Base-by-base conservation (phyloP, 805 yeast species). In the Zygotorulaspora florentina region DNA sequence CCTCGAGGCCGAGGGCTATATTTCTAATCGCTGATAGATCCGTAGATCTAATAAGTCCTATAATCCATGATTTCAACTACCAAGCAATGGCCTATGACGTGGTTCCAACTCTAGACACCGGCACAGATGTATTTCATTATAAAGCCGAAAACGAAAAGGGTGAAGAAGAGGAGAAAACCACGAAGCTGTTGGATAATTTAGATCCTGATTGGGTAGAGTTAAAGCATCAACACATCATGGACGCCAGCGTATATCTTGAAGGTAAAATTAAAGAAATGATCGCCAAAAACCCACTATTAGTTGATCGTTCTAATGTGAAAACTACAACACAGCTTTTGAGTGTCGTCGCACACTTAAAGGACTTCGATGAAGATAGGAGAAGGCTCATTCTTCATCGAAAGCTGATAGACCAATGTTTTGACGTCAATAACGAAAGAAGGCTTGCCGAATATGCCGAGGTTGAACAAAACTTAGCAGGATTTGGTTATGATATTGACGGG, bases 81-180 rank as follows among this genome's bases (percentile, higher is more conserved):
- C 95, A 91, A 66, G 90, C 97, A 3, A 82, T 90, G 86, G 85
- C 90, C 15, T 83, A 84, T 69, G 99, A 91, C 64, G 66, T 84
- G 23, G 74, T 75, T 1, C 69, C 68, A 26, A 76, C 70, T 30
- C 59, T 67, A n/a, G 69, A 74, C 36, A 53, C 60, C 55, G 68
- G 66, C 64, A 64, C 70, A 43, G 69, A 74, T 53, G 58, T 60
- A n/a, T 83, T 78, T 61, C 68, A 60, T 27, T 86, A 82, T 58
- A 61, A 68, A 37, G 74, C 78, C 7, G 85, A 77, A 56, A 79
- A 71, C 59, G 87, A 79, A 61, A 59, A 54, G 12, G 79, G 78
- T 12, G 69, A 58, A 18, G 54, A 61, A 28, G 77, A 74, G 48
- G 56, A 62, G 33, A 74, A 74, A 37, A 58, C 59, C 2, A 72